Evolutionary conservation across 441 rosid genomes (phyloP), one percentile per base, ranked within the genome.

Genomic region (Isatis lusitanica): DNA sequence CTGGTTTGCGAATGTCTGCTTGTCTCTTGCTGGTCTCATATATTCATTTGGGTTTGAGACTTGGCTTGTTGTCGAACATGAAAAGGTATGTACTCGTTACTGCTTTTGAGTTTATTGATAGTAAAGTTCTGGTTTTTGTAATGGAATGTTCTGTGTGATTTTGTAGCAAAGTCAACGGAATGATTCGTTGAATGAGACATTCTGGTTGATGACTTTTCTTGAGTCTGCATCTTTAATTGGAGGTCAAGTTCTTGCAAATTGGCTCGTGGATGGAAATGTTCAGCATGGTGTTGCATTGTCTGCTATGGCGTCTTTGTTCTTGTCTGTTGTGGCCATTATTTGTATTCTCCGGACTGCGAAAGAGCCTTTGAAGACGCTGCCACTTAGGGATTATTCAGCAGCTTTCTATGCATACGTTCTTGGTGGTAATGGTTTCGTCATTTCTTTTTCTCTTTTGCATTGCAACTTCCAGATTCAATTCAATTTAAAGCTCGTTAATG

Each of bases 131-230:
- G 71, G 0, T 73, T 52, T 21, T 17, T 58, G 10, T 43, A 0
- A 8, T 47, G 1, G 52, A 51, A 9, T 38, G 11, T 15, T 48
- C 0, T 44, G 66, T 65, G 46, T 48, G 16, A 15, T 50, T 74
- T 77, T 84, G 81, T 89, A 95, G 98, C 88, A 79, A 84, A 96
- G 96, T 63, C 91, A 85, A 69, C 78, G 93, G 62, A 91, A 86
- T 76, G 96, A 91, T 60, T 74, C 82, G 61, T 80, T 93, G 78
- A 87, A 75, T 55, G 96, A 90, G 59, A 87, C 88, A 21, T 93
- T 93, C 74, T 91, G 98, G 99, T 79, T 91, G 57, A 93, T 95
- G 98, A 85, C 88, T 56, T 88, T 91, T 66, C 81, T 91, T 12
- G 98, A 93, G 84, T 87, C 97, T 15, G 91, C 82, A 42, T 80